Conservation (phyloP, 805 yeast species). For the Suhomyces kilbournensis region DNA sequence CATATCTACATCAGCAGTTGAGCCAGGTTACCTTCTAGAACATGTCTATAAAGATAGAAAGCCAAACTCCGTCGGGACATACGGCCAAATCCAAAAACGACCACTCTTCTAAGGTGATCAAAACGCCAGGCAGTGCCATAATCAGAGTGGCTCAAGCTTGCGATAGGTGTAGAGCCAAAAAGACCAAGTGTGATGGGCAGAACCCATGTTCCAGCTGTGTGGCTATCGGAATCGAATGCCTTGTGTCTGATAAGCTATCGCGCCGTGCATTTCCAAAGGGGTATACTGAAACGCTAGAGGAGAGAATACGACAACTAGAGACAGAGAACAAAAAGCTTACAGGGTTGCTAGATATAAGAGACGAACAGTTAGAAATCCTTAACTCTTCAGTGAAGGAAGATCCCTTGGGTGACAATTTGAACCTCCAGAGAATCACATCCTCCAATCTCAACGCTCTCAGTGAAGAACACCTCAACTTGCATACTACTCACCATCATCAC, state of each 20-base stretch:
- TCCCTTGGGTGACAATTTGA: not conserved
- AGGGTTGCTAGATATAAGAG: constrained; percentile 61
- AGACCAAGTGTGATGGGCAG: constrained; percentile 75
- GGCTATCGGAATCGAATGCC: constrained; percentile 82
- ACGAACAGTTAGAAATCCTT: constrained; percentile 53
- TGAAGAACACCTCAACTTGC: constrained; percentile 7
- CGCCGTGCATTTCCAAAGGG: constrained; percentile 89
- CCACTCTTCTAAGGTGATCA: constrained; percentile 43
- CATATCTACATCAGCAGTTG: not conserved
- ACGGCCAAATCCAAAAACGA: constrained; percentile 8
- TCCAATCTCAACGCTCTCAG: constrained; percentile 6
- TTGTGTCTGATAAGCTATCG: constrained; percentile 80
- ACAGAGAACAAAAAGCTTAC: constrained; percentile 70
- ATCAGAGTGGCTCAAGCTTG: constrained; percentile 88
- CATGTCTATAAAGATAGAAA: not conserved
- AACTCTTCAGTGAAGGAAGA: constrained; percentile 4
- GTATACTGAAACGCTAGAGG: constrained; percentile 86
- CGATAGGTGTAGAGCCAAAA: constrained; percentile 81
- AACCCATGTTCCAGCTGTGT: constrained; percentile 80
- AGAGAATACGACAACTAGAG: constrained; percentile 81
- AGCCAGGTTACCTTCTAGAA: not conserved
- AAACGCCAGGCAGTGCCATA: constrained; percentile 62
- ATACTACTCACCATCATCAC: constrained; percentile 16
- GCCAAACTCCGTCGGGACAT: not conserved
- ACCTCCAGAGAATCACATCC: constrained; percentile 5